Conservation (phyloP, 176 grass and related monocot genomes). For the Eleusine coracana region DNA sequence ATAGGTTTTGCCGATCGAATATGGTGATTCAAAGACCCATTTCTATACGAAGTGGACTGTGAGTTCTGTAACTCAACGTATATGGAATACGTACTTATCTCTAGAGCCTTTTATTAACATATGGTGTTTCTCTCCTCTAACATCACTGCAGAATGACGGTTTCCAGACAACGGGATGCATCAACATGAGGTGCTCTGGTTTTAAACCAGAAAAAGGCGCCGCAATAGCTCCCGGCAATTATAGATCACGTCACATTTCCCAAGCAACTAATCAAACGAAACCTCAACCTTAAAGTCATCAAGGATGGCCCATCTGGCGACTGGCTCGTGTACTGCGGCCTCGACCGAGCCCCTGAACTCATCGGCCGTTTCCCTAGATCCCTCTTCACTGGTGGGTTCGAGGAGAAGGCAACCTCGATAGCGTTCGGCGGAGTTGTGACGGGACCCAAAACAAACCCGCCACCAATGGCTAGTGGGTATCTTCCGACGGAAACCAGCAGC, state of each 20-base stretch:
- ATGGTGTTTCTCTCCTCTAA: no score
- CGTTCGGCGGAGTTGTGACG: not conserved
- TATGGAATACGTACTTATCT: no score
- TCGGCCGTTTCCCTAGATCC: constrained; percentile 5
- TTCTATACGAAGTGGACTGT: not conserved
- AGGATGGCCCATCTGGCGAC: not conserved
- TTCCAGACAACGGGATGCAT: not conserved
- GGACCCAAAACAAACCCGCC: not conserved
- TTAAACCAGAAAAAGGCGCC: not conserved
- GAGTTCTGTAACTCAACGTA: not conserved
- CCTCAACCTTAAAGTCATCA: not conserved
- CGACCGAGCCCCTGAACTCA: not conserved
- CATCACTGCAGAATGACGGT: constrained; percentile 1
- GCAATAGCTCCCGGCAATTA: not conserved
- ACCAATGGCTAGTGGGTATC: constrained; percentile 31
- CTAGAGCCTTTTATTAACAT: no score
- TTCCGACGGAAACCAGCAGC: not conserved
- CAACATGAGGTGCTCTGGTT: constrained; percentile 4
- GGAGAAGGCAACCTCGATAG: not conserved
- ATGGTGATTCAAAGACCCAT: not conserved
- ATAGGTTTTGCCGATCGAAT: not conserved
- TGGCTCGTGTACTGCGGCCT: constrained; percentile 27
- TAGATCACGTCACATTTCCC: not conserved
- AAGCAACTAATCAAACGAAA: not conserved
- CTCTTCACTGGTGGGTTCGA: constrained; percentile 16